Conservation (phyloP, 768 basidiomycete species). For the Mycena vulgaris region DNA sequence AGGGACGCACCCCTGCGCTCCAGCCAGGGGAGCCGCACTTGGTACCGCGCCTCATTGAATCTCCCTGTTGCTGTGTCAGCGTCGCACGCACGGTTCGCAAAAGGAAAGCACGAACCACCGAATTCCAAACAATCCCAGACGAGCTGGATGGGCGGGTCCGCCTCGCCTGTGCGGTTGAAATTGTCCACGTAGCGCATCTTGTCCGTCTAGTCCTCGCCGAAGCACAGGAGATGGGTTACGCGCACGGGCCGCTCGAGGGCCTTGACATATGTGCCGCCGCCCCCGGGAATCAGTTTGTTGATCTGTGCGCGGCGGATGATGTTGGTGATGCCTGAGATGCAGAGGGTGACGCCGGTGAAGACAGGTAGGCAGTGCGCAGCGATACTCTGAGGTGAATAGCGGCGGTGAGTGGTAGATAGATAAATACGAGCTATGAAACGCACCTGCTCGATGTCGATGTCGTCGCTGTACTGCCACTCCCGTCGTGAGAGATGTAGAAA, state of each 20-base stretch:
- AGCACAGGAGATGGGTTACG: slow-evolving; percentile 90
- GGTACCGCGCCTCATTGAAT: slow-evolving; percentile 76
- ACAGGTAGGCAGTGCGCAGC: slow-evolving; percentile 56
- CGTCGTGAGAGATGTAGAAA: too few species aligned
- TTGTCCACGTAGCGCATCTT: slow-evolving; percentile 87
- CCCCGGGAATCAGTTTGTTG: slow-evolving; percentile 67
- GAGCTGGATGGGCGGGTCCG: slow-evolving; percentile 71
- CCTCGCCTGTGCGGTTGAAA: slow-evolving; percentile 79
- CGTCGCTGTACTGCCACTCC: slow-evolving; percentile 90
- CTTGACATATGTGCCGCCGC: slow-evolving; percentile 76
- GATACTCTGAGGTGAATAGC: slow-evolving; percentile 68
- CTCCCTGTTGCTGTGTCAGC: slow-evolving; percentile 58
- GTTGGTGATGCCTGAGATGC: slow-evolving; percentile 83
- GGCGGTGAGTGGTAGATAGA: neutral
- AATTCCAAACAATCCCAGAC: slow-evolving; percentile 92
- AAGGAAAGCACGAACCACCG: slow-evolving; percentile 61
- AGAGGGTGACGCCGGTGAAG: slow-evolving; percentile 76
- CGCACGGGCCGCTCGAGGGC: slow-evolving; percentile 79
- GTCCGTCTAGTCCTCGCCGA: slow-evolving; percentile 75
- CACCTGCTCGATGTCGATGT: slow-evolving; percentile 80
- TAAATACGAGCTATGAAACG: slow-evolving; percentile 36
- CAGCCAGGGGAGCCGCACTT: slow-evolving; percentile 72
- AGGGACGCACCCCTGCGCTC: slow-evolving; percentile 56
- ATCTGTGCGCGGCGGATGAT: slow-evolving; percentile 73
- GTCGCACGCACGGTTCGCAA: neutral